Percentiles rank a stretch among this genome's conserved stretches.
Conservation (phyloP, 257 asterid genomes). For the Lavandula angustifolia region DNA sequence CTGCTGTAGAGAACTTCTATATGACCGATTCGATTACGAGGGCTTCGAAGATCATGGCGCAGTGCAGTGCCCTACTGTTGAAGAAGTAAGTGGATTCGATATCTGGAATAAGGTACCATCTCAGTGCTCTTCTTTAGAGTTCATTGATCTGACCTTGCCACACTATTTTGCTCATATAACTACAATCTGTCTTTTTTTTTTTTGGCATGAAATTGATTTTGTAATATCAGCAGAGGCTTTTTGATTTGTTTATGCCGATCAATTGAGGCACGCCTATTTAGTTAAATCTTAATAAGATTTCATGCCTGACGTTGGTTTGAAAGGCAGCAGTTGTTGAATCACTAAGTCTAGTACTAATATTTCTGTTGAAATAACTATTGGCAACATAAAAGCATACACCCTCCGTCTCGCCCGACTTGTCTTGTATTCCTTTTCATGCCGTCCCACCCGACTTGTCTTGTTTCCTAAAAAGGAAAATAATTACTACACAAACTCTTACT, state of each 20-base stretch:
- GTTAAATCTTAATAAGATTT: conserved; percentile 4
- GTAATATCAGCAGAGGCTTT: background rate
- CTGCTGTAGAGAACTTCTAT: conserved; percentile 73
- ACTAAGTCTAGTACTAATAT: too few species aligned
- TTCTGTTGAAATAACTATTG: too few species aligned
- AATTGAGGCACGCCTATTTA: background rate
- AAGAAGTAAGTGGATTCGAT: conserved; percentile 44
- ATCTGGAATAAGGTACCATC: conserved; percentile 43
- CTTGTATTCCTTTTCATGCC: too few species aligned
- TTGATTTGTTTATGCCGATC: conserved; percentile 30
- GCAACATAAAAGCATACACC: too few species aligned
- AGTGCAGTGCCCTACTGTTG: conserved; percentile 69
- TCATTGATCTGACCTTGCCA: conserved; percentile 30
- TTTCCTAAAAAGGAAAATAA: too few species aligned
- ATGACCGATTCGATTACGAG: conserved; percentile 93
- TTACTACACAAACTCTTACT: too few species aligned
- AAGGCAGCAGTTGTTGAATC: background rate
- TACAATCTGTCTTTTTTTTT: conserved; percentile 38
- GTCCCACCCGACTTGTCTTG: too few species aligned
- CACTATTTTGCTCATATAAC: conserved; percentile 46
- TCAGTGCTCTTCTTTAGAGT: conserved; percentile 20
- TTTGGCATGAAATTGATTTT: too few species aligned
- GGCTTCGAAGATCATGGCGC: conserved; percentile 98
- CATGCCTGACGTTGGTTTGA: background rate
- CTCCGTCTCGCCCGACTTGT: too few species aligned